A percentile compares a stretch with the other conserved stretches of the same genome.
phyloP scores from a whole-genome alignment of 805 yeast genomes.

The Zygosaccharomyces rouxii region DNA sequence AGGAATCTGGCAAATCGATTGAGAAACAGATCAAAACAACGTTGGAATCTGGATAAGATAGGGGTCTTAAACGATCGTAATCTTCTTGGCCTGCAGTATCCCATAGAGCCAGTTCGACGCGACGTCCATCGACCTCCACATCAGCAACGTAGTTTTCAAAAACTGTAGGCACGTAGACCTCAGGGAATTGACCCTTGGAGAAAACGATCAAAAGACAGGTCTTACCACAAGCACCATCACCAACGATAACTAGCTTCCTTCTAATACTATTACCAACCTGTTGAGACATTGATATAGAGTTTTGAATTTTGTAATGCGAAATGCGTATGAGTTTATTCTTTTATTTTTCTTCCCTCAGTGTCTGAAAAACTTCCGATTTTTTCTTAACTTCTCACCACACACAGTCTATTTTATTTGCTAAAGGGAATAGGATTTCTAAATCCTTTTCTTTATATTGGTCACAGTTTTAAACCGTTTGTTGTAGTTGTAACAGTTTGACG shows the following conservation, averaged over 20 bases:
- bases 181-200: slow-evolving; percentile 88
- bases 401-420: neutral
- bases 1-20: slow-evolving; percentile 84
- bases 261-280: slow-evolving; percentile 38
- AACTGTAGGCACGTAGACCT: slow-evolving; percentile 92
- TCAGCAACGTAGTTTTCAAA: slow-evolving; percentile 97
- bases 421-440: neutral
- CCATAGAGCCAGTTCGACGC: slow-evolving; percentile 92
- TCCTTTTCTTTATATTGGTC: slow-evolving; percentile 1
- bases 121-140: slow-evolving; percentile 85
- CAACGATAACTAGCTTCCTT: slow-evolving; percentile 88
- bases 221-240: slow-evolving; percentile 98
- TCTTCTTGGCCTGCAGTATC: slow-evolving; percentile 99
- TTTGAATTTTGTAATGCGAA: neutral
- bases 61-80: slow-evolving; percentile 87
- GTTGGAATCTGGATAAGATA: slow-evolving; percentile 88
- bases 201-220: slow-evolving; percentile 84
- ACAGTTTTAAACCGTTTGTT: neutral
- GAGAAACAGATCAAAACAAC: slow-evolving; percentile 90
- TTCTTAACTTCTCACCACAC: too few species aligned
- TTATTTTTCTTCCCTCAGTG: neutral
- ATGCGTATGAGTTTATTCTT: neutral
- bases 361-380: neutral
- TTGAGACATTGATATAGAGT: slow-evolving; percentile 27
- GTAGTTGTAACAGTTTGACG: neutral